Evolutionary conservation across 106 monocot species (phyloP).

Genomic region (Dioscorea dumetorum): DNA sequence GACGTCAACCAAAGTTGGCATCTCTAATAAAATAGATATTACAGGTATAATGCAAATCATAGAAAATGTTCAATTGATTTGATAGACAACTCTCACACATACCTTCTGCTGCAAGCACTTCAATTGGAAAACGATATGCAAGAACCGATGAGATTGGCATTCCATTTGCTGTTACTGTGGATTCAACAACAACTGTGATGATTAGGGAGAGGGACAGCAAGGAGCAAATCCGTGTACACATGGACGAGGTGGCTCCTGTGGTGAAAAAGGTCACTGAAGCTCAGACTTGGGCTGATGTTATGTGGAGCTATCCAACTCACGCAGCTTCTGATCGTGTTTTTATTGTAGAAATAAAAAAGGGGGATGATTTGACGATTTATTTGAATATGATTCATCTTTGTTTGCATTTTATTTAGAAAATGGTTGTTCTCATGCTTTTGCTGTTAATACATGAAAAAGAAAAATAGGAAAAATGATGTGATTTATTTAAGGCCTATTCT

Average conservation of each 20-base stretch:
- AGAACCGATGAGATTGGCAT: slow-evolving; percentile 76
- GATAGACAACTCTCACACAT: background rate
- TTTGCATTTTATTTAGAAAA: too few species aligned
- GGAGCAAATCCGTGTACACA: slow-evolving; percentile 78
- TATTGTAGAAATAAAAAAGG: too few species aligned
- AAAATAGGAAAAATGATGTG: too few species aligned
- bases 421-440: too few species aligned
- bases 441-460: too few species aligned
- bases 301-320: slow-evolving; percentile 73
- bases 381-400: too few species aligned
- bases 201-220: slow-evolving; percentile 89
- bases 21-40: slow-evolving; percentile 84
- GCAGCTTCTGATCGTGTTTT: too few species aligned
- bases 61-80: background rate
- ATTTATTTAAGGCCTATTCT: too few species aligned
- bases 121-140: slow-evolving; percentile 89
- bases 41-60: slow-evolving; percentile 47
- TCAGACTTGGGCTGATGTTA: slow-evolving; percentile 84
- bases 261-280: slow-evolving; percentile 84
- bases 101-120: slow-evolving; percentile 45
- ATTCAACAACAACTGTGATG: slow-evolving; percentile 53
- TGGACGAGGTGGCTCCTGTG: slow-evolving; percentile 76
- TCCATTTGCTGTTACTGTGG: slow-evolving; percentile 82
- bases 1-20: slow-evolving; percentile 57
- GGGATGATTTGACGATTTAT: too few species aligned